Conservation (phyloP, 306 rosid genomes). For the Vicia faba region DNA sequence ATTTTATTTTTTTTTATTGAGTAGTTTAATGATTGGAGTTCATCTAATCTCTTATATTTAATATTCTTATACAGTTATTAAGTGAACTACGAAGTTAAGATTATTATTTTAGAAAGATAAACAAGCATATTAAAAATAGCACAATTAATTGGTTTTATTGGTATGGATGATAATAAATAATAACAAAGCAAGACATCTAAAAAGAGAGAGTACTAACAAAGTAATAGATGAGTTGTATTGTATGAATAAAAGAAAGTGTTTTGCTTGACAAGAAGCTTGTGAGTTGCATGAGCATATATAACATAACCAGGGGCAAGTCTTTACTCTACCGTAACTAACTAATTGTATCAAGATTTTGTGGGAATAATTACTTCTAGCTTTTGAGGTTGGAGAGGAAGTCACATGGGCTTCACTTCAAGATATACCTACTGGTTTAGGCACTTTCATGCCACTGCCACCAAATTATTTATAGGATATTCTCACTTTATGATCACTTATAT, state of each 20-base stretch:
- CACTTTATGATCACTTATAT: background rate
- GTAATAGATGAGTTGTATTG: background rate
- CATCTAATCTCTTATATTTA: no score
- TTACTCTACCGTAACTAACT: background rate
- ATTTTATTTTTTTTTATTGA: no score
- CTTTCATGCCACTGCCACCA: constrained; percentile 1
- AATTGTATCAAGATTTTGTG: background rate
- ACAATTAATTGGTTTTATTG: no score
- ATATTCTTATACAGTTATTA: no score
- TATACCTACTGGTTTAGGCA: constrained; percentile 13
- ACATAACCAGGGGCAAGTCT: background rate
- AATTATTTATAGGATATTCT: background rate
- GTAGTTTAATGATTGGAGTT: no score
- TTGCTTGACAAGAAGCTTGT: constrained; percentile 2
- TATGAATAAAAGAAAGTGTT: background rate
- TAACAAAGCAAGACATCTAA: no score
- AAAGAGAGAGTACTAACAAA: no score
- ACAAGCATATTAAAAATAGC: no score
- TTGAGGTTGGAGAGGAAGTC: background rate
- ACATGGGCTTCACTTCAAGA: constrained; percentile 6
- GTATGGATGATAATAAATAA: no score
- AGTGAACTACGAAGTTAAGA: no score
- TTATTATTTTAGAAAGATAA: no score
- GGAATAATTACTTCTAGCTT: background rate
- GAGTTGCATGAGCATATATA: background rate